A percentile compares a stretch with the other conserved stretches of the same genome.
Conservation (phyloP, 1,284 basidiomycete species). For the Ganoderma sinense region DNA sequence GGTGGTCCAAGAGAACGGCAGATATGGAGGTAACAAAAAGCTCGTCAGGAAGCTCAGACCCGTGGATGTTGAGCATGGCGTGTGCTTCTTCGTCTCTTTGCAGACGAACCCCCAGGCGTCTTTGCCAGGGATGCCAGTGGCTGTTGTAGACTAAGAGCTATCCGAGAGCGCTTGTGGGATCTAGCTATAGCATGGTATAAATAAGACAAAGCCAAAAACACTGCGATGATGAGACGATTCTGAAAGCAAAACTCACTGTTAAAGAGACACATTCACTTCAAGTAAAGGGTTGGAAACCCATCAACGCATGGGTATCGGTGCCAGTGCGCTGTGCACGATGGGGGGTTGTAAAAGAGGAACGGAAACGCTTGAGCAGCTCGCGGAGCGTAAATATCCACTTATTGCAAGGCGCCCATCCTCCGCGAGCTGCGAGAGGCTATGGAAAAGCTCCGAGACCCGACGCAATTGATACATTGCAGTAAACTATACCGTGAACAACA, state of each 20-base stretch:
- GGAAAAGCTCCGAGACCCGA: background rate
- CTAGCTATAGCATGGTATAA: background rate
- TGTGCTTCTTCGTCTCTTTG: background rate
- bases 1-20: slow-evolving; percentile 34
- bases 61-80: background rate
- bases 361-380: too few species aligned
- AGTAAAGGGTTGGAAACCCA: too few species aligned
- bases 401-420: too few species aligned
- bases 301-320: too few species aligned
- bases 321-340: too few species aligned
- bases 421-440: too few species aligned
- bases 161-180: background rate
- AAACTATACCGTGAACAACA: background rate
- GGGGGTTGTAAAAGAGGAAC: too few species aligned
- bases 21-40: slow-evolving; percentile 17
- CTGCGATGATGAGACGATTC: too few species aligned
- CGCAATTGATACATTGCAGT: background rate
- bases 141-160: background rate
- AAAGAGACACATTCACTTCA: too few species aligned
- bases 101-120: background rate
- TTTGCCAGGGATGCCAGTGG: background rate
- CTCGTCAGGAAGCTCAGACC: slow-evolving; percentile 21
- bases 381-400: too few species aligned
- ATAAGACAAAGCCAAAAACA: too few species aligned
- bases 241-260: too few species aligned